These are phyloP conservation scores for Alternaria tenuissima DNA, from an alignment of 2,329 filamentous ascomycete species.

Conservation along the genomic window DNA sequence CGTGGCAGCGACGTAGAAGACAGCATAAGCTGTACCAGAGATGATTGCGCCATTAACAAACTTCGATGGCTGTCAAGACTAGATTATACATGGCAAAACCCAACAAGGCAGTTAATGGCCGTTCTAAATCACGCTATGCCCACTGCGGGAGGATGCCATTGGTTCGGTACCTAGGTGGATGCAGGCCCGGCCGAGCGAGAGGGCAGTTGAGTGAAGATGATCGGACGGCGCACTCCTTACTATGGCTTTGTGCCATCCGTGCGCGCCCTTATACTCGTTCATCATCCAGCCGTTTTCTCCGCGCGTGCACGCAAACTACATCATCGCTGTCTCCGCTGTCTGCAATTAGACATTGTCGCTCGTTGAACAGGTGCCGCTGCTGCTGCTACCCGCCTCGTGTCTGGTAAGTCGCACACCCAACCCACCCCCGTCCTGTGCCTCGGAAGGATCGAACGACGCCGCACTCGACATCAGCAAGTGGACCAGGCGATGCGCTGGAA, in stretches of 20 bases:
- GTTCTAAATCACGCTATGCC: constrained; percentile 16
- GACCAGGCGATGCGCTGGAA: constrained; percentile 10
- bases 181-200: constrained; percentile 14
- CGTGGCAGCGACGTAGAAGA: constrained; percentile 9
- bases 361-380: constrained; percentile 16
- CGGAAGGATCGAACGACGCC: constrained; percentile 7
- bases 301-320: constrained; percentile 9
- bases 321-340: constrained; percentile 8
- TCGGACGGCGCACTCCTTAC: constrained; percentile 24
- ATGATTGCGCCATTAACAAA: not conserved
- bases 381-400: constrained; percentile 18
- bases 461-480: constrained; percentile 3
- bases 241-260: constrained; percentile 16
- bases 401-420: constrained; percentile 26
- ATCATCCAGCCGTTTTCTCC: constrained; percentile 7
- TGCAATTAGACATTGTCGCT: constrained; percentile 16
- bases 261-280: constrained; percentile 16
- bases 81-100: not conserved
- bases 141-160: constrained; percentile 15
- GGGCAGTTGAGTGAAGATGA: constrained; percentile 15
- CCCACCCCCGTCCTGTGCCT: constrained; percentile 9
- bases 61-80: not conserved
- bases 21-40: not conserved
- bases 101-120: constrained; percentile 13
- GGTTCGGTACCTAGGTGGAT: constrained; percentile 13